Conservation (phyloP, 1,284 basidiomycete genomes). For the Fomitopsis pinicola region DNA sequence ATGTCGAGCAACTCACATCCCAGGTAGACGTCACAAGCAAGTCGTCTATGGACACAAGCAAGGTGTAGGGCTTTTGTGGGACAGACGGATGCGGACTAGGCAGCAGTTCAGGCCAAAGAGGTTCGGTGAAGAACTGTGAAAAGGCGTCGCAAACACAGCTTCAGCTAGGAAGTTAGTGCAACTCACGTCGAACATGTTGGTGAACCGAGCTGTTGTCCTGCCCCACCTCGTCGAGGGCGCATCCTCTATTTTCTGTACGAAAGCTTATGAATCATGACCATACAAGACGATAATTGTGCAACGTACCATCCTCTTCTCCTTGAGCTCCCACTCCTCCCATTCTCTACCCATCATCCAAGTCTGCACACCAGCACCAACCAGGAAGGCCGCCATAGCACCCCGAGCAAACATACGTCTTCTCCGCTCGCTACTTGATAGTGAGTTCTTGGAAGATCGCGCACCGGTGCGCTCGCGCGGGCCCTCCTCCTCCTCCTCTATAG, state of each 20-base stretch:
- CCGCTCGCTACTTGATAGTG: slow-evolving; percentile 70
- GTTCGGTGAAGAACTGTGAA: slow-evolving; percentile 83
- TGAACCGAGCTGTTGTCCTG: slow-evolving; percentile 55
- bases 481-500: slow-evolving; percentile 17
- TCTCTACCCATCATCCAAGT: slow-evolving; percentile 29
- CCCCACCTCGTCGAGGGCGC: slow-evolving; percentile 57
- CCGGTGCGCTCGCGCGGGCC: slow-evolving; percentile 44
- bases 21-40: slow-evolving; percentile 89
- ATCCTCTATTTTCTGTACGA: slow-evolving; percentile 45
- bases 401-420: slow-evolving; percentile 54
- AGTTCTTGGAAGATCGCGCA: slow-evolving; percentile 68
- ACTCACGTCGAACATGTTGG: slow-evolving; percentile 62
- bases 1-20: slow-evolving; percentile 63
- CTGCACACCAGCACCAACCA: slow-evolving; percentile 47
- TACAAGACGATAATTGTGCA: background rate
- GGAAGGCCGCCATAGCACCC: slow-evolving; percentile 38
- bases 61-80: slow-evolving; percentile 88
- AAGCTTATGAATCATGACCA: background rate
- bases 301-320: slow-evolving; percentile 40
- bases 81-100: slow-evolving; percentile 85
- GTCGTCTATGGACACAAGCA: slow-evolving; percentile 91
- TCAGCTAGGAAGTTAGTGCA: background rate
- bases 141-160: background rate
- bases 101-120: slow-evolving; percentile 87
- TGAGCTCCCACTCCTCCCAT: slow-evolving; percentile 31